phyloP scores from a whole-genome alignment of 192 early-diverging fungal species.

The Coemansia sp. region DNA sequence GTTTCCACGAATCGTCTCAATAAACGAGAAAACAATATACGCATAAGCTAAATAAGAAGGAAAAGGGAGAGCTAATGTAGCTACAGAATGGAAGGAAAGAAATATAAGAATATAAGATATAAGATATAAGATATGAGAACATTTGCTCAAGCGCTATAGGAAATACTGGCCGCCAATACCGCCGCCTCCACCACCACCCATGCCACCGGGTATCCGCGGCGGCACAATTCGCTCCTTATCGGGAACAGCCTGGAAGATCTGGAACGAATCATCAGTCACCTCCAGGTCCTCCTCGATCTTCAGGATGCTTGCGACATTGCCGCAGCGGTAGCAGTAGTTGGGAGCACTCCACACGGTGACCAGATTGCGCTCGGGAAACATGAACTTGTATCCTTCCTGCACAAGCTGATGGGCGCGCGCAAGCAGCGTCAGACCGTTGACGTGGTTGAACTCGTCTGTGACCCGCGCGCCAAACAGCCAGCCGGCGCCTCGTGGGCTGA shows the following conservation, averaged over 20 bases:
- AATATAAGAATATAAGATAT: neutral
- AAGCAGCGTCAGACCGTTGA: conserved; percentile 87
- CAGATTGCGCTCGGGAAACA: conserved; percentile 75
- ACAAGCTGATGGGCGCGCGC: conserved; percentile 99
- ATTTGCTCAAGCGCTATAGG: conserved; percentile 13
- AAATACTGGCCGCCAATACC: conserved; percentile 47
- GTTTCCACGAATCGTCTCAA: neutral
- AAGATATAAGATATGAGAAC: neutral
- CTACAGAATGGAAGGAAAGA: neutral
- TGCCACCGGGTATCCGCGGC: conserved; percentile 52
- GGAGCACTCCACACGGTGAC: conserved; percentile 98
- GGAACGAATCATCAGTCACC: conserved; percentile 84
- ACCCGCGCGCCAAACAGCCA: conserved; percentile 98
- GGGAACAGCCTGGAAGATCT: conserved; percentile 95
- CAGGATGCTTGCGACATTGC: conserved; percentile 92
- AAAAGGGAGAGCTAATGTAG: neutral
- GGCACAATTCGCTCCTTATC: conserved; percentile 77
- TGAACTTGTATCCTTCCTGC: conserved; percentile 90
- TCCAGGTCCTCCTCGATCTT: conserved; percentile 67
- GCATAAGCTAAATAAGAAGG: neutral
- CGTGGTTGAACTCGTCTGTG: conserved; percentile 96
- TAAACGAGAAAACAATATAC: neutral
- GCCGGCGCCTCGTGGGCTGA: conserved; percentile 94
- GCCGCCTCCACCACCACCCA: conserved; percentile 39
- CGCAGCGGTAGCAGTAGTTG: conserved; percentile 98